phyloP scores from a whole-genome alignment of 2,329 filamentous ascomycete genomes.

The Arthrinium phaeospermum region DNA sequence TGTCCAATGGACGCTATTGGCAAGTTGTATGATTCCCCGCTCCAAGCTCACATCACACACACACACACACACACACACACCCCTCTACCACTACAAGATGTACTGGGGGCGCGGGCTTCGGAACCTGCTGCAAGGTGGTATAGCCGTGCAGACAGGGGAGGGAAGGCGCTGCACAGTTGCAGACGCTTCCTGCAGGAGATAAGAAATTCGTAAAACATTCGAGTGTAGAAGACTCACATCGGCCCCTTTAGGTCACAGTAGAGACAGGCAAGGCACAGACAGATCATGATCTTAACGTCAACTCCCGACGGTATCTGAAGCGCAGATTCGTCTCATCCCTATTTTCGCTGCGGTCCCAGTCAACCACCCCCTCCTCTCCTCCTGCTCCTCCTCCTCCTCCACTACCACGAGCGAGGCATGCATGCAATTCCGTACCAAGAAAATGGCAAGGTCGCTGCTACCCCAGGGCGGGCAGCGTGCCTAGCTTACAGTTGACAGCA shows the following conservation, averaged over 20 bases:
- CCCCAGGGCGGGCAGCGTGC: background rate
- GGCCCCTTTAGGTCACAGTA: background rate
- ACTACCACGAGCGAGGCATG: background rate
- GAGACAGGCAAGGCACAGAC: background rate
- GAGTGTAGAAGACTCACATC: background rate
- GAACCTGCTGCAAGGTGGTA: constrained; percentile 13
- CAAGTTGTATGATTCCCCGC: constrained; percentile 3
- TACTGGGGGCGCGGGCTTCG: constrained; percentile 6
- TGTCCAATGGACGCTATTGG: constrained; percentile 17
- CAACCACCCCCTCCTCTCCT: background rate
- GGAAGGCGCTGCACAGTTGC: background rate
- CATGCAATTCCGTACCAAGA: background rate
- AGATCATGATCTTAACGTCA: background rate
- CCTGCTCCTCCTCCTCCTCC: background rate
- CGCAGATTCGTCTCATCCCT: constrained; percentile 12
- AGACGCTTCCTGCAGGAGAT: constrained; percentile 14
- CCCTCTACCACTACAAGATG: background rate
- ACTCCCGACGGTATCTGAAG: background rate
- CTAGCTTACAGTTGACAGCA: constrained; percentile 10
- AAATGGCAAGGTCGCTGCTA: constrained; percentile 1
- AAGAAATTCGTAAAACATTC: constrained; percentile 14
- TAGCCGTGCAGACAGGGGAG: constrained; percentile 6
- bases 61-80: constrained; percentile 12
- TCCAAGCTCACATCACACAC: constrained; percentile 5
- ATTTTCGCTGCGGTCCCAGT: background rate